These are phyloP conservation scores for Phaffia australis DNA, from an alignment of 768 basidiomycete genomes.

Conservation along the genomic window DNA sequence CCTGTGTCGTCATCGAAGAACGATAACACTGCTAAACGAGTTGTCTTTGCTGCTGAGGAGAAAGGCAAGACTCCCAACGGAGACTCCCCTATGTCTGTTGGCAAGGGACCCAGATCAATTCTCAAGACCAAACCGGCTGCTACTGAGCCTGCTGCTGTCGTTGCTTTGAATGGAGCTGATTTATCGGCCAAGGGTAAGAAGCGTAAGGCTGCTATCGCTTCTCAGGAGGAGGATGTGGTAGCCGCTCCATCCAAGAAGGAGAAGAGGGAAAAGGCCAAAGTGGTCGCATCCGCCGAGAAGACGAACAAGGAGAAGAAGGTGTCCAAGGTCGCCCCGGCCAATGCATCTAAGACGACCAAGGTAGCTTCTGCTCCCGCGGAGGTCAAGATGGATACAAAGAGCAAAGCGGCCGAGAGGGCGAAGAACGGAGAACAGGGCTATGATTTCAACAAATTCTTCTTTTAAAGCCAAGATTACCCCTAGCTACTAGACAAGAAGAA, in stretches of 20 bases:
- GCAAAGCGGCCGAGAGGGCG: constrained; percentile 30
- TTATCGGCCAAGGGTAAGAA: background rate
- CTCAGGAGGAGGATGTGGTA: background rate
- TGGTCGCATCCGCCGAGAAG: constrained; percentile 27
- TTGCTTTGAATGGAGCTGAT: constrained; percentile 6
- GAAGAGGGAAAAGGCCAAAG: constrained; percentile 25
- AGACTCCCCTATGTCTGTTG: constrained; percentile 14
- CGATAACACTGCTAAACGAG: background rate
- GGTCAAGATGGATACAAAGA: constrained; percentile 18
- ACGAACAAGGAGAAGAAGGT: constrained; percentile 35
- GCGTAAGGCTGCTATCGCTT: constrained; percentile 1
- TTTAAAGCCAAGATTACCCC: constrained; percentile 29
- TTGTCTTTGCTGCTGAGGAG: constrained; percentile 10
- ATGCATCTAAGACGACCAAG: background rate
- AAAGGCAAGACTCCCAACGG: constrained; percentile 21
- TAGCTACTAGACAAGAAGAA: background rate
- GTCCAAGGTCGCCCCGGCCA: constrained; percentile 38
- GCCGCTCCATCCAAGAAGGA: constrained; percentile 18
- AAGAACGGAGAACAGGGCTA: constrained; percentile 42
- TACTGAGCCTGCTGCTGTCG: constrained; percentile 3
- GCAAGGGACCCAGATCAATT: constrained; percentile 24
- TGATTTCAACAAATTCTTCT: constrained; percentile 51
- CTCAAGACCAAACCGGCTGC: constrained; percentile 25
- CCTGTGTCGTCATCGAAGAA: constrained; percentile 7
- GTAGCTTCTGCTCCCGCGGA: constrained; percentile 1